Evolutionary conservation across 1,284 basidiomycete species (phyloP), one percentile per base, ranked within the genome.

Genomic region (Ustilago nuda): DNA sequence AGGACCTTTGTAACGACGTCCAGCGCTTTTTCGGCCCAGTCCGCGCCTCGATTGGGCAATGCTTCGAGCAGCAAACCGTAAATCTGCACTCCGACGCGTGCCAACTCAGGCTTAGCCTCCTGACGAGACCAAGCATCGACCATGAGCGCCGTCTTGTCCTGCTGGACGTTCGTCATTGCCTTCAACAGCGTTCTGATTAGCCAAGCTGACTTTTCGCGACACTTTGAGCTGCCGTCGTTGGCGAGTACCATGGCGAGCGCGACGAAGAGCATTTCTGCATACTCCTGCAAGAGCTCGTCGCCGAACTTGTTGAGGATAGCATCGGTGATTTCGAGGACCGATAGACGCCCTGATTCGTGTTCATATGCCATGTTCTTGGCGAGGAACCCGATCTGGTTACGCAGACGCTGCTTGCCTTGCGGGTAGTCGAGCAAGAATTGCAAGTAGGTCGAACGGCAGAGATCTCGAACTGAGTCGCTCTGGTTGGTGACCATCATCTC

Each of bases 351-450:
- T 61, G 91, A 93, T 82, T 98, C 95, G 85, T 93, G 91, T 35
- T 92, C 90, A 86, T 98, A 99, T 5, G 93, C 92, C 32, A 98
- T 87, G 85, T 99, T 99, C 86, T 94, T 94, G 30, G 94, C 94
- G 32, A 99, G 89, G 88, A 98, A 98, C 0, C 92, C 90, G 89
- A 99, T 93, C 80, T 94, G 93, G 57, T 91, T 92, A 71, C 91
- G 91, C 12, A 99, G 89, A 3, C 96, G 91, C 1, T 92, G 93
- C 80, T 94, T 93, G 41, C 97, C 97, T 86, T 99, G 97, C 1
- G 97, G 97, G 82, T 99, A 99, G 82, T 99, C 96, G 45, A 99
- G 90, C 66, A 99, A 88, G 89, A 99, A 99, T 83, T 97, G 94
- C 50, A 99, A 90, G 45, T 96, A 90, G 36, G 95, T 91, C 45